Percentiles rank a stretch among this genome's conserved stretches.
Conservation (phyloP, 2,329 filamentous ascomycete species). For the Penicillium sp. region DNA sequence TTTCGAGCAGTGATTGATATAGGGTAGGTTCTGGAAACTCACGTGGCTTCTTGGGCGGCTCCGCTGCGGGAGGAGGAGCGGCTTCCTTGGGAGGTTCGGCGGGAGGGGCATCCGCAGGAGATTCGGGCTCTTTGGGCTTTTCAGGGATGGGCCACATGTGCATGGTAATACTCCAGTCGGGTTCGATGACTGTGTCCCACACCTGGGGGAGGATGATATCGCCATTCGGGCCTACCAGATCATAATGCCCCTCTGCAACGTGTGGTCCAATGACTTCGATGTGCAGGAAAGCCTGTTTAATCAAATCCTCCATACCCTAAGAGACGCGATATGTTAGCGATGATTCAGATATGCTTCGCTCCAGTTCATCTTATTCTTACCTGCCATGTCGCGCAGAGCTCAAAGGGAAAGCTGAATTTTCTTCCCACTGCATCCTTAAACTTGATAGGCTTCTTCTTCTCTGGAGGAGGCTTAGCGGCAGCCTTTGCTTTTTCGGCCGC, state of each 20-base stretch:
- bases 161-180: slow-evolving; percentile 74
- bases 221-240: slow-evolving; percentile 76
- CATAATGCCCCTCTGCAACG: slow-evolving; percentile 78
- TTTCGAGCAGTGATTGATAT: neutral
- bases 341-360: neutral
- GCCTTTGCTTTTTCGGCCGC: no score
- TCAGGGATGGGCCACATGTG: slow-evolving; percentile 68
- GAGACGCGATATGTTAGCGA: neutral
- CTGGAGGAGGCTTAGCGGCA: slow-evolving; percentile 40
- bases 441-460: slow-evolving; percentile 73
- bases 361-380: slow-evolving; percentile 55
- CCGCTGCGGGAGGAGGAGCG: slow-evolving; percentile 25
- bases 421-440: slow-evolving; percentile 91
- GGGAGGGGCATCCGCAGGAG: slow-evolving; percentile 23
- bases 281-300: slow-evolving; percentile 81
- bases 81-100: slow-evolving; percentile 28
- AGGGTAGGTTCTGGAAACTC: slow-evolving; percentile 14
- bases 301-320: slow-evolving; percentile 83
- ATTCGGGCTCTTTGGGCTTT: slow-evolving; percentile 47
- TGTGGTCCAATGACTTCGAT: slow-evolving; percentile 77
- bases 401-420: slow-evolving; percentile 90
- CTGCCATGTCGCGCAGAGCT: slow-evolving; percentile 81
- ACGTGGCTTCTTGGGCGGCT: slow-evolving; percentile 43
- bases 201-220: slow-evolving; percentile 82
- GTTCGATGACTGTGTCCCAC: slow-evolving; percentile 81